A percentile compares a stretch with the other conserved stretches of the same genome.
phyloP scores from a whole-genome alignment of 805 yeast species.

The Saccharomycodes ludwigii region DNA sequence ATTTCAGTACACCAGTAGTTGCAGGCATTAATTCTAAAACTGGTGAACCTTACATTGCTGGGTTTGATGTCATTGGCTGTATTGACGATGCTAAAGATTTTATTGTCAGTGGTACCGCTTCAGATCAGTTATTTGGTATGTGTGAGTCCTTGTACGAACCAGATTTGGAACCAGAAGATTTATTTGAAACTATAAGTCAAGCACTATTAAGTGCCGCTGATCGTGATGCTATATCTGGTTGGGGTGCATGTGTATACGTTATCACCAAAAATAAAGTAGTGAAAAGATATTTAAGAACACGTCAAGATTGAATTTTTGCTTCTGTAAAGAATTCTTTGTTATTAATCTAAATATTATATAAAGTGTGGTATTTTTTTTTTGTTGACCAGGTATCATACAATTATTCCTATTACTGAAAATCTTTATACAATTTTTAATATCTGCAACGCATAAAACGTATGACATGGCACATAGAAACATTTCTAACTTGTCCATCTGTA shows the following conservation, averaged over 20 bases:
- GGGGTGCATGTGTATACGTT: slow-evolving; percentile 95
- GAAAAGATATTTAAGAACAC: slow-evolving; percentile 77
- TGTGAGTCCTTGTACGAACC: slow-evolving; percentile 96
- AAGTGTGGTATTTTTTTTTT: too few relatives aligned
- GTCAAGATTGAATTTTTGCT: slow-evolving; percentile 62
- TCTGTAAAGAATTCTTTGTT: too few relatives aligned
- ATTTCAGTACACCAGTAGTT: slow-evolving; percentile 91
- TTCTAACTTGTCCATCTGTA: too few relatives aligned
- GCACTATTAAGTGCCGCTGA: slow-evolving; percentile 90
- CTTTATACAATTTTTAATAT: too few relatives aligned
- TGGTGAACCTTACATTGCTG: slow-evolving; percentile 80
- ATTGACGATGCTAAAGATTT: slow-evolving; percentile 92
- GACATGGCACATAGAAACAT: too few relatives aligned
- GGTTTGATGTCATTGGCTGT: slow-evolving; percentile 93
- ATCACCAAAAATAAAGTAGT: slow-evolving; percentile 85
- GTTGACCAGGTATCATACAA: too few relatives aligned
- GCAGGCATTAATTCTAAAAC: slow-evolving; percentile 86
- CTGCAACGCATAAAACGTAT: too few relatives aligned
- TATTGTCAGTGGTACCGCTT: slow-evolving; percentile 89
- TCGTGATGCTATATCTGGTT: slow-evolving; percentile 94
- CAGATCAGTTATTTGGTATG: slow-evolving; percentile 97
- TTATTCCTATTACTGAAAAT: too few relatives aligned
- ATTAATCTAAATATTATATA: too few relatives aligned
- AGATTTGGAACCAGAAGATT: slow-evolving; percentile 81
- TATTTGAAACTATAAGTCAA: slow-evolving; percentile 91